Conservation (phyloP, 257 asterid genomes). For the Gentiana macrophylla region DNA sequence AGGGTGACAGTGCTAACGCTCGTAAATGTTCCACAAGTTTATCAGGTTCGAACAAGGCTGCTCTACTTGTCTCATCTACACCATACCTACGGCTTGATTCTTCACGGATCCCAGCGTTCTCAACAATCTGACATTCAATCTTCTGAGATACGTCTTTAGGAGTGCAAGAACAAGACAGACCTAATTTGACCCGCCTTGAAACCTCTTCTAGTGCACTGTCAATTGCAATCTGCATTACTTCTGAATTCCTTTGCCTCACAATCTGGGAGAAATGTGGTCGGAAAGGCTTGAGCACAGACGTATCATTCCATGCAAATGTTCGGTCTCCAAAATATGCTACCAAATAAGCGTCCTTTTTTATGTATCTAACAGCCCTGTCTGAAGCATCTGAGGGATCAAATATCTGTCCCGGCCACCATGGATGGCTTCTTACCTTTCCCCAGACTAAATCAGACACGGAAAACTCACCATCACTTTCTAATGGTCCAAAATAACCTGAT, state of each 20-base stretch:
- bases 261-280: conserved; percentile 56
- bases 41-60: conserved; percentile 52
- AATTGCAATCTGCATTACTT: conserved; percentile 71
- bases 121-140: conserved; percentile 59
- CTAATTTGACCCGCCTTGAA: conserved; percentile 67
- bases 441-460: conserved; percentile 73
- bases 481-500: conserved; percentile 43
- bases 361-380: conserved; percentile 62
- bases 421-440: conserved; percentile 97
- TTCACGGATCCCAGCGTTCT: conserved; percentile 75
- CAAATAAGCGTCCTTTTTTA: conserved; percentile 69
- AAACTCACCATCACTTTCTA: conserved; percentile 41
- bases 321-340: conserved; percentile 93
- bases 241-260: conserved; percentile 75
- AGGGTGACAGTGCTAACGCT: conserved; percentile 46
- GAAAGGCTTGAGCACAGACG: conserved; percentile 71
- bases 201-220: conserved; percentile 74
- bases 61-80: conserved; percentile 48
- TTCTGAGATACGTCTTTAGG: conserved; percentile 35
- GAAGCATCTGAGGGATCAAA: conserved; percentile 81
- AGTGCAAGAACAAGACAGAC: conserved; percentile 68
- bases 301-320: conserved; percentile 92
- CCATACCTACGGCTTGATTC: conserved; percentile 67
- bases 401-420: conserved; percentile 99
- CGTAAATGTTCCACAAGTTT: conserved; percentile 50